Evolutionary conservation across 768 basidiomycete species (phyloP), one percentile per base, ranked within the genome.

Genomic region (Termitomyces sp.): DNA sequence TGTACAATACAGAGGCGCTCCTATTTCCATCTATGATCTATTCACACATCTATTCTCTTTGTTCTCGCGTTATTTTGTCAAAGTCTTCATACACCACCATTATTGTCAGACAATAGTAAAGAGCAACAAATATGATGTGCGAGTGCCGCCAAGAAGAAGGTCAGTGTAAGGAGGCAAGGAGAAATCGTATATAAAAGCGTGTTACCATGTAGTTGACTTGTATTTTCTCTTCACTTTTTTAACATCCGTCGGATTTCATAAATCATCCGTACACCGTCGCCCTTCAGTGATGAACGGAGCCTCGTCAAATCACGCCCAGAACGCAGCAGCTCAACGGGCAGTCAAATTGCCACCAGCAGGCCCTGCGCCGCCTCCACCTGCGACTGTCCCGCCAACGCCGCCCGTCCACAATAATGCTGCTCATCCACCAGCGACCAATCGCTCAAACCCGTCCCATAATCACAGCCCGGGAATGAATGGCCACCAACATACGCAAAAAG

Each of bases 281-380:
- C 60, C 58, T 60, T 61, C 59, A 63, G 68, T 66, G 67, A 83
- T 83, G 79, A 81, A 81, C 70, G 79, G 77, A 69, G 63, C 75
- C 60, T 70, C 68, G 62, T 61, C 71, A 59, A 68, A 61, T 59
- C 64, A 61, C 51, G 58, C 69, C 27, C 72, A 72, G 59, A 73
- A 66, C 68, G 34, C 57, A 56, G 68, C 73, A 62, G 71, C 73
- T 54, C 63, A 72, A 25, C 76, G 73, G 50, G 73, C 69, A 28
- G 69, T 77, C 19, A 83, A 80, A 64, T 79, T 81, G 25, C 79
- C 77, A n/a, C 79, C 82, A n/a, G 61, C 75, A 42, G 80, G 81
- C 25, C 83, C 81, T 63, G 78, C 82, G 39, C 82, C 82, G 50
- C 84, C 85, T 56, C 80, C 83, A 34, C 87, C 85, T 55, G 73